Evolutionary conservation across 345 rosid genomes (phyloP).

Genomic region (Pugionium cornutum): DNA sequence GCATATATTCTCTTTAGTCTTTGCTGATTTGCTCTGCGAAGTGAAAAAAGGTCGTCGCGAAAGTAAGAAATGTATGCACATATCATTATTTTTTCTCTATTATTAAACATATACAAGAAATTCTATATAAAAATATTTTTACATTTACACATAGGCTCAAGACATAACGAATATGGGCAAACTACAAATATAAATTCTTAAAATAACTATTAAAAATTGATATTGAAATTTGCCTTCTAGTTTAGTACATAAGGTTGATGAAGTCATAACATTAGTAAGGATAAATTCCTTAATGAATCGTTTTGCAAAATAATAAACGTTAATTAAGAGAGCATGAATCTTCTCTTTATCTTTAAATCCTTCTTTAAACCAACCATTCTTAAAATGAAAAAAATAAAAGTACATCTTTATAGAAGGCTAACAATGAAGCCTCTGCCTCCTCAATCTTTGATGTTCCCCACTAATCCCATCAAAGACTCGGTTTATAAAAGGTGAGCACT

Average conservation of each 20-base stretch:
- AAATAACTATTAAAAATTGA: too few species aligned
- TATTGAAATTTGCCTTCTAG: too few species aligned
- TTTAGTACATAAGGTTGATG: too few species aligned
- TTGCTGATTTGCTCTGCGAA: not conserved
- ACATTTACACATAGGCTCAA: too few species aligned
- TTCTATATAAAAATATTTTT: too few species aligned
- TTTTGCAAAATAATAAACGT: not conserved
- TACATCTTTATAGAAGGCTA: constrained; percentile 23
- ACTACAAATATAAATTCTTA: too few species aligned
- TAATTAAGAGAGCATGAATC: not conserved
- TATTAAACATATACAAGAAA: too few species aligned
- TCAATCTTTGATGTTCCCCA: constrained; percentile 14
- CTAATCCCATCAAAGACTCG: constrained; percentile 28
- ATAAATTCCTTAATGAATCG: not conserved
- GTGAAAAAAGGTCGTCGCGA: not conserved
- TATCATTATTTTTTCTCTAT: too few species aligned
- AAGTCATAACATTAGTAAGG: not conserved
- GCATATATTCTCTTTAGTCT: not conserved
- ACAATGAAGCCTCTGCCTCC: constrained; percentile 7
- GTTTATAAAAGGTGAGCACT: constrained; percentile 31
- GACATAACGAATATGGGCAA: too few species aligned
- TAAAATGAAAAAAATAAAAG: not conserved
- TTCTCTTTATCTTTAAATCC: constrained; percentile 6
- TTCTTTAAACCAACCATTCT: constrained; percentile 13
- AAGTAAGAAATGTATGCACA: too few species aligned